Conservation (phyloP, 805 yeast species). For the Candida sonorensis region DNA sequence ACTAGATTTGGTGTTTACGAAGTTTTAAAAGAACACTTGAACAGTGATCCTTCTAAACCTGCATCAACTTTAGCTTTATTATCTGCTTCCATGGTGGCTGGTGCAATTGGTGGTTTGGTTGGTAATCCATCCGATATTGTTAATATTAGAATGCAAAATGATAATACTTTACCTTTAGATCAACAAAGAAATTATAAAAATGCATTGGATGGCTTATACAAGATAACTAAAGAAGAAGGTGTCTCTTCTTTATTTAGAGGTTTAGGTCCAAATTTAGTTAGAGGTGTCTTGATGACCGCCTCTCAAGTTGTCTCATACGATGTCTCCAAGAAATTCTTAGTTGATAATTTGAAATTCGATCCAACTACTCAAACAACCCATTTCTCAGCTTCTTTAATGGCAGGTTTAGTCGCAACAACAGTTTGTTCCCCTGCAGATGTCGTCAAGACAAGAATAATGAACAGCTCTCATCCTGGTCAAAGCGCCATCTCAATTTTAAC, state of each 20-base stretch:
- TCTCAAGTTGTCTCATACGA: conserved; percentile 88
- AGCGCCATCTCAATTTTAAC: conserved; percentile 45
- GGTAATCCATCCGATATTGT: conserved; percentile 89
- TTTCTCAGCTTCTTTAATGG: conserved; percentile 69
- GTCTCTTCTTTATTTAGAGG: conserved; percentile 59
- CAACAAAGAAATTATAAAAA: conserved; percentile 68
- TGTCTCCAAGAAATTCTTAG: conserved; percentile 56
- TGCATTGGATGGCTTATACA: conserved; percentile 67
- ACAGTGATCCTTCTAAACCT: conserved; percentile 32
- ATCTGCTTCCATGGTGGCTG: conserved; percentile 80
- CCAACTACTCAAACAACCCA: conserved; percentile 63
- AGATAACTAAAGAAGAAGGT: conserved; percentile 59
- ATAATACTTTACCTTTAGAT: conserved; percentile 56
- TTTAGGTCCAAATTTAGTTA: conserved; percentile 63
- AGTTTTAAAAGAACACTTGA: conserved; percentile 51
- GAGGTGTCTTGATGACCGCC: conserved; percentile 87
- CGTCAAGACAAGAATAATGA: conserved; percentile 83
- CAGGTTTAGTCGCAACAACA: conserved; percentile 86
- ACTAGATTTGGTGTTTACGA: conserved; percentile 86
- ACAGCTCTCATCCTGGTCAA: conserved; percentile 41
- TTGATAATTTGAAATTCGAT: conserved; percentile 42
- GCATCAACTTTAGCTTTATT: conserved; percentile 56
- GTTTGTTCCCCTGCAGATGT: conserved; percentile 93
- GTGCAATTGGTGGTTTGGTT: conserved; percentile 75
- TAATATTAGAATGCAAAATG: conserved; percentile 88